Conservation (phyloP, 2,329 filamentous ascomycete species). For the Aspergillus novofumigatus region DNA sequence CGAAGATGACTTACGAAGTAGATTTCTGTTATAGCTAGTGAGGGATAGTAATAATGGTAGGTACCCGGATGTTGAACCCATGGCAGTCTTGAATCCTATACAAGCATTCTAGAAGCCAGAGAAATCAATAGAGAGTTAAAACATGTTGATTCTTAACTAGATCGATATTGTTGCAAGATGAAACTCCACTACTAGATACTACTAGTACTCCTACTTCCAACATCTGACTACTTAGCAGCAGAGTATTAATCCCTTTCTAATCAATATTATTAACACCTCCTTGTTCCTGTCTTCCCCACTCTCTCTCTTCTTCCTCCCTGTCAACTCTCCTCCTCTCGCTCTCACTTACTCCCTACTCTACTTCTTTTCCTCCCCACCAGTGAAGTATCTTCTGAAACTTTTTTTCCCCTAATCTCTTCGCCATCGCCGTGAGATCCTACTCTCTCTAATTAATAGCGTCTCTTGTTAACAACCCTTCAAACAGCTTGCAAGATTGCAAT, state of each 20-base stretch:
- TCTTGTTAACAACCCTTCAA: conserved; percentile 2
- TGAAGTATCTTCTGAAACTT: not conserved
- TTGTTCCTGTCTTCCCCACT: conserved; percentile 13
- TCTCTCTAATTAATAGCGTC: conserved; percentile 1
- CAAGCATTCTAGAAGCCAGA: not conserved
- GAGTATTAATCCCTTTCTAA: not conserved
- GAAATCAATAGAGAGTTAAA: not conserved
- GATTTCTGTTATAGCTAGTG: not conserved
- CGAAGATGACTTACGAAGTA: not conserved
- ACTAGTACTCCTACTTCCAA: not conserved
- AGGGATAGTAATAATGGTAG: not conserved
- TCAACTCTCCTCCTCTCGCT: conserved; percentile 1
- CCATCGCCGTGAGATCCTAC: not conserved
- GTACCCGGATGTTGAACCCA: not conserved
- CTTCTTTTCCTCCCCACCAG: conserved; percentile 8
- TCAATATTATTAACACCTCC: conserved; percentile 3
- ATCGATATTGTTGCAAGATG: not conserved
- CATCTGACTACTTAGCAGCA: not conserved
- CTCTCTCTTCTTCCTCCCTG: conserved; percentile 6
- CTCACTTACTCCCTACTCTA: conserved; percentile 5
- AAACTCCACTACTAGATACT: not conserved
- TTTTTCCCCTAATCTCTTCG: not conserved
- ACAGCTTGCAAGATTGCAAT: conserved; percentile 1
- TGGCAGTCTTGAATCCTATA: not conserved
- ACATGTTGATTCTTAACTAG: not conserved